Evolutionary conservation across 257 asterid species (phyloP).

Genomic region (Lycium ferocissimum): DNA sequence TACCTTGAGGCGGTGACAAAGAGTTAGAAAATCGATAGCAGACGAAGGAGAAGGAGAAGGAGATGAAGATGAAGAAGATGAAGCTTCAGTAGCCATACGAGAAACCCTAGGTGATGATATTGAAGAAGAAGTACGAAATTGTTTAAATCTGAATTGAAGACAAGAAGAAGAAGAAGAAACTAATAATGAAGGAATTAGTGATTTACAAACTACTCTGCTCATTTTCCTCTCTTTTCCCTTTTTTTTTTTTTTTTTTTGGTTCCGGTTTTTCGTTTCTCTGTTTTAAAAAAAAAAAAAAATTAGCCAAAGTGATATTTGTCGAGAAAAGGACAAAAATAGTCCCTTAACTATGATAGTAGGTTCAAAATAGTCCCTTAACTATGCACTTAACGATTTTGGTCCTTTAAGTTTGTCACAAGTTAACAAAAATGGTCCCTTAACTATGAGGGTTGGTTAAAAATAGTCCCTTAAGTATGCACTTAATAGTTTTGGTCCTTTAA

Average conservation of each 20-base stretch:
- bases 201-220: constrained; percentile 31
- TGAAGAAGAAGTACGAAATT: constrained; percentile 28
- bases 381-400: no score
- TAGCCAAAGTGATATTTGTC: no score
- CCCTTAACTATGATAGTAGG: no score
- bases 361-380: no score
- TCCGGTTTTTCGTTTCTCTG: background rate
- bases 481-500: no score
- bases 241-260: background rate
- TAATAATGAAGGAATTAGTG: constrained; percentile 30
- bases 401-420: no score
- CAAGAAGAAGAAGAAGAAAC: background rate
- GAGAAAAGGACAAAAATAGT: no score
- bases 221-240: background rate
- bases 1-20: constrained; percentile 94
- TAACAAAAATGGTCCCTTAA: no score
- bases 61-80: constrained; percentile 42
- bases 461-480: no score
- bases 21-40: constrained; percentile 90
- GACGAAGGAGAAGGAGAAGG: constrained; percentile 77
- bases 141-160: constrained; percentile 50
- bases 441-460: no score
- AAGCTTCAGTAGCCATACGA: constrained; percentile 61
- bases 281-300: background rate
- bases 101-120: constrained; percentile 51